A percentile compares a stretch with the other conserved stretches of the same genome.
Evolutionary conservation across 306 rosid genomes (phyloP).

Genomic region (Ceratonia siliqua): DNA sequence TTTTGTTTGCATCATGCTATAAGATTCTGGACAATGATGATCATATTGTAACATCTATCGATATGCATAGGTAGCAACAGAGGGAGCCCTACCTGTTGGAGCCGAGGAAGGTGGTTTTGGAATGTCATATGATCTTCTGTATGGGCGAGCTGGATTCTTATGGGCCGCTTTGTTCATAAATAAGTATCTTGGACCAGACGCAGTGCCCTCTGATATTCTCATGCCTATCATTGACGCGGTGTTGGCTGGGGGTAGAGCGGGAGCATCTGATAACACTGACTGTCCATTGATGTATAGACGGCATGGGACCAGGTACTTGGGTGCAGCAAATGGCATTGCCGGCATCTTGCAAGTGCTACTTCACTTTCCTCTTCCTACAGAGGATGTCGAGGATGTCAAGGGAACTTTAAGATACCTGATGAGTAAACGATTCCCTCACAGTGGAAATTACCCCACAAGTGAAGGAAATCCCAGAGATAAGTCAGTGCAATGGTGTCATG

Average conservation of each 20-base stretch:
- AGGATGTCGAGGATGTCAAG: conserved; percentile 77
- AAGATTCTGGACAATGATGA: neutral
- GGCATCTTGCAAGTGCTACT: conserved; percentile 85
- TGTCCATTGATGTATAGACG: conserved; percentile 95
- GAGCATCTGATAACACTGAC: conserved; percentile 69
- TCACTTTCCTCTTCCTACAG: conserved; percentile 66
- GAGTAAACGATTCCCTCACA: conserved; percentile 77
- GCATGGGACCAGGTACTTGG: conserved; percentile 91
- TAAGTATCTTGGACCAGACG: conserved; percentile 62
- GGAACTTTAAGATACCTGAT: conserved; percentile 73
- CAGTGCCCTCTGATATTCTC: conserved; percentile 57
- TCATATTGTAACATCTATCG: neutral
- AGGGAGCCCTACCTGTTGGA: conserved; percentile 81
- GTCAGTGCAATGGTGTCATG: conserved; percentile 91
- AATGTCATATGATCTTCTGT: conserved; percentile 91
- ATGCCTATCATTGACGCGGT: conserved; percentile 69
- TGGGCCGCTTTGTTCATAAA: conserved; percentile 80
- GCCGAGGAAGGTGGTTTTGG: conserved; percentile 98
- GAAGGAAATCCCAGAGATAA: conserved; percentile 87
- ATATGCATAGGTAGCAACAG: conserved; percentile 61
- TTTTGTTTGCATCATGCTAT: neutral
- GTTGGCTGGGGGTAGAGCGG: conserved; percentile 88
- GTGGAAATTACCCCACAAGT: conserved; percentile 92
- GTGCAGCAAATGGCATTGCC: conserved; percentile 87
- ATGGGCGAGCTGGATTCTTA: conserved; percentile 84